Base-by-base conservation (phyloP, 768 basidiomycete species). In the Holtermanniella nyarrowii region DNA sequence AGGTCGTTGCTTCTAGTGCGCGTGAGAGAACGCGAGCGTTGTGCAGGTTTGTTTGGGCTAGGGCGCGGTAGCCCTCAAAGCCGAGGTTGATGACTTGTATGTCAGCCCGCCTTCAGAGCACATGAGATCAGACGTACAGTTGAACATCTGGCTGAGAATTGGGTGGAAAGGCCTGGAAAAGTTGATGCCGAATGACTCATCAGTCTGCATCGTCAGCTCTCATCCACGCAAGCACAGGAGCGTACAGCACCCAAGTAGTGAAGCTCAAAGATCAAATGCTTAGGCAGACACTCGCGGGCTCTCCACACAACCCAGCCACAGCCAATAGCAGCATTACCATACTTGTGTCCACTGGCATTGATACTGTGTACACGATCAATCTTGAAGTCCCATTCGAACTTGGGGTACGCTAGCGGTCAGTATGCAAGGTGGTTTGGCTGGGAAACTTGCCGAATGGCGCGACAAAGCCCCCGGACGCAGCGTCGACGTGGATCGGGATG, bases 131-230 rank as follows among this genome's bases (percentile, higher is more conserved):
- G n/a, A 56, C 65, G 42, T 44, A 69, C 67, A 79, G 61, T 79
- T 79, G 73, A 77, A 79, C 78, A 58, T 62, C 39, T 81, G 80
- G 20, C 75, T 78, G 48, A 82, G 76, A 58, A 81, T 78, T 3
- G 80, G 80, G 45, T 79, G 79, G 16, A 78, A 76, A 16, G 78
- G 67, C 46, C 67, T 50, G 43, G 53, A 56, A 57, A 71, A 69
- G 56, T 72, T 72, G 76, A 83, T 62, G 43, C 62, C 79, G 78
- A 81, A 83, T 0, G 84, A 84, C 68, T 89, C 90, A 68, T 93
- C 86, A 52, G 78, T 74, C 31, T 74, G 63, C 40, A 46, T 18
- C 14, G 22, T 52, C 44, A 56, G 52, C 44, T 20, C 20, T n/a
- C 24, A 21, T 16, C 42, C 2, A 14, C 12, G 7, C 26, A 13